Conservation (phyloP, 1,284 basidiomycete species). For the Lentinus polychrous region DNA sequence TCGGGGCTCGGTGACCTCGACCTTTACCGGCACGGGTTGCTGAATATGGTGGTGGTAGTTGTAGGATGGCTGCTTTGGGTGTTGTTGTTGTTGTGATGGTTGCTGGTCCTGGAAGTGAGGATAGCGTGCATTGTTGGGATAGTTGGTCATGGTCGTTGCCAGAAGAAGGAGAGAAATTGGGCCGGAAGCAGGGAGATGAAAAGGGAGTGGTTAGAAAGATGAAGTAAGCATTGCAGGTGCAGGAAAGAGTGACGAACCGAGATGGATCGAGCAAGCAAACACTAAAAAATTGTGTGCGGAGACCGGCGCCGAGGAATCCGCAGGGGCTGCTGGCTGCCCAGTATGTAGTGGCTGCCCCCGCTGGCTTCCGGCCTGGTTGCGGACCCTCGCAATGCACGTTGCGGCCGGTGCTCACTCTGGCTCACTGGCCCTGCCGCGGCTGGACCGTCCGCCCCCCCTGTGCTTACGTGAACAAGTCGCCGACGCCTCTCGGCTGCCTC, state of each 20-base stretch:
- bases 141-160: constrained; percentile 16
- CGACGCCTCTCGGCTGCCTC: too few relatives aligned
- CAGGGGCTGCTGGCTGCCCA: not conserved
- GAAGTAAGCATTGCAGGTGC: constrained; percentile 8
- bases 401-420: not conserved
- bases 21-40: constrained; percentile 14
- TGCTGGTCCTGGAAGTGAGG: constrained; percentile 15
- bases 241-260: constrained; percentile 9
- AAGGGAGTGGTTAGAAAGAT: constrained; percentile 1
- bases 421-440: too few relatives aligned
- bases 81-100: constrained; percentile 9
- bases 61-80: constrained; percentile 10
- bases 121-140: constrained; percentile 16
- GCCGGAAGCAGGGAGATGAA: too few relatives aligned
- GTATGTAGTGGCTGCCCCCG: not conserved
- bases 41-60: constrained; percentile 15
- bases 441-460: too few relatives aligned
- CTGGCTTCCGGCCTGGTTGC: not conserved
- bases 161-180: constrained; percentile 1
- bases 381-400: not conserved
- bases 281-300: constrained; percentile 6
- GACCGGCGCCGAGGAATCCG: constrained; percentile 5
- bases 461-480: too few relatives aligned
- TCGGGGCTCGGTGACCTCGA: constrained; percentile 21
- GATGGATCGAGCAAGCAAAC: constrained; percentile 1